phyloP scores from a whole-genome alignment of 805 yeast species.

The Candida takata region DNA sequence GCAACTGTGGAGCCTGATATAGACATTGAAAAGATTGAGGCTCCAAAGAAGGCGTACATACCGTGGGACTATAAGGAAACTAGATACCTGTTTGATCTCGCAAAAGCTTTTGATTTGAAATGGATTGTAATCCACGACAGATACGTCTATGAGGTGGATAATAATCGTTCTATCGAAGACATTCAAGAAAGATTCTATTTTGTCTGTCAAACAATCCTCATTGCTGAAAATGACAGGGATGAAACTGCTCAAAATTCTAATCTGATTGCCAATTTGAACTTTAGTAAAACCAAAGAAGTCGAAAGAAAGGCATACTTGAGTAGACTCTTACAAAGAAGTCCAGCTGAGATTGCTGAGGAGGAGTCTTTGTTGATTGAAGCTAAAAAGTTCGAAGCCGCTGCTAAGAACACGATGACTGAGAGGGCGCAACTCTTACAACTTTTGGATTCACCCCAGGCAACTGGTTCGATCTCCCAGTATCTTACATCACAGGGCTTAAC shows the following conservation, averaged over 20 bases:
- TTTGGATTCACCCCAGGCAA: slow-evolving; percentile 78
- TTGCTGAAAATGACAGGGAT: slow-evolving; percentile 33
- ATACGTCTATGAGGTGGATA: slow-evolving; percentile 27
- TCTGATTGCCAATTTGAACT: slow-evolving; percentile 58
- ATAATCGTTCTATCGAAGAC: slow-evolving; percentile 59
- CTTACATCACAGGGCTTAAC: slow-evolving; percentile 84
- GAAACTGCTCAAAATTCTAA: slow-evolving; percentile 40
- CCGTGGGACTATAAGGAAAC: slow-evolving; percentile 79
- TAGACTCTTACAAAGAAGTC: slow-evolving; percentile 71
- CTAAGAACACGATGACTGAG: slow-evolving; percentile 80
- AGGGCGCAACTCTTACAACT: slow-evolving; percentile 70
- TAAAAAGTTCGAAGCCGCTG: slow-evolving; percentile 83
- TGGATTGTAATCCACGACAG: slow-evolving; percentile 66
- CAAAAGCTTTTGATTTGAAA: slow-evolving; percentile 43
- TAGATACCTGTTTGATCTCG: slow-evolving; percentile 64
- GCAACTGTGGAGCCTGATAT: slow-evolving; percentile 1
- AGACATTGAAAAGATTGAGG: slow-evolving; percentile 23
- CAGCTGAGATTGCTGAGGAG: slow-evolving; percentile 97
- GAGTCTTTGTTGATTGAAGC: slow-evolving; percentile 92
- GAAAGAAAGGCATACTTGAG: slow-evolving; percentile 78
- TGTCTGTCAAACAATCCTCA: slow-evolving; percentile 51
- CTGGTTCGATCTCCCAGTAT: slow-evolving; percentile 69
- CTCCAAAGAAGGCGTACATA: not conserved
- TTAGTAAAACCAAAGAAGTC: slow-evolving; percentile 61
- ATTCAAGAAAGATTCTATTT: slow-evolving; percentile 75